Percentiles rank a stretch among this genome's conserved stretches.
These are phyloP conservation scores for Monosporascus sp. DNA, from an alignment of 2,329 filamentous ascomycete genomes.

Conservation along the genomic window DNA sequence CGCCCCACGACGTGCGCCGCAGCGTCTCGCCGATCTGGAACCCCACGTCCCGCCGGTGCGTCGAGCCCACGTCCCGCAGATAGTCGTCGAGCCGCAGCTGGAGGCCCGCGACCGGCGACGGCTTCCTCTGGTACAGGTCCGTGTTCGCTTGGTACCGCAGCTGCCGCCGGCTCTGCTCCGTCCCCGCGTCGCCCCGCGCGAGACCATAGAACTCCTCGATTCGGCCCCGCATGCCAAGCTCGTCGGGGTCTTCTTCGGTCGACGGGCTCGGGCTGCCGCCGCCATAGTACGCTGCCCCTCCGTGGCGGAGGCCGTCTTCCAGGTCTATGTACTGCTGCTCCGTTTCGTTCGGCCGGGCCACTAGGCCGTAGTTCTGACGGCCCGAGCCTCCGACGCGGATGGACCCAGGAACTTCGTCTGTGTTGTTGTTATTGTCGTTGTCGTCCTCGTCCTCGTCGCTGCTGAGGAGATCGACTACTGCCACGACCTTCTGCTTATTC, in stretches of 20 bases:
- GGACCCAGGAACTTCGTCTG: neutral
- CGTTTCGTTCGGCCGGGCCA: too few relatives aligned
- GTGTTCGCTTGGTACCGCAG: slow-evolving; percentile 1
- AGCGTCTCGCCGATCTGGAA: neutral
- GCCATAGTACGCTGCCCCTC: too few relatives aligned
- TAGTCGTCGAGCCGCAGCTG: slow-evolving; percentile 10
- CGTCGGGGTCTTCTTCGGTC: too few relatives aligned
- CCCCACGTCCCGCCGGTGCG: neutral
- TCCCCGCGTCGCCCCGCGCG: neutral
- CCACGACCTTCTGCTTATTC: neutral
- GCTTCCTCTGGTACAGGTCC: neutral
- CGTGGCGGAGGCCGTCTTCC: too few relatives aligned
- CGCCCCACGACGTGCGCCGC: neutral
- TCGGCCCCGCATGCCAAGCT: neutral
- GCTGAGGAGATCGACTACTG: neutral
- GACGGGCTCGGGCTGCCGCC: too few relatives aligned
- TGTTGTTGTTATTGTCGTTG: neutral
- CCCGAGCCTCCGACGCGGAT: neutral
- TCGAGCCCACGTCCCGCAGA: neutral
- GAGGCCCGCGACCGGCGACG: slow-evolving; percentile 2
- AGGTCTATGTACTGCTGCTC: too few relatives aligned
- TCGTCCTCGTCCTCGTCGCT: neutral
- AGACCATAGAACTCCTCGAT: neutral
- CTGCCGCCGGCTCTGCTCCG: neutral
- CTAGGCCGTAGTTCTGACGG: neutral